Conservation (phyloP, 345 rosid genomes). For the Carallia pectinifolia region DNA sequence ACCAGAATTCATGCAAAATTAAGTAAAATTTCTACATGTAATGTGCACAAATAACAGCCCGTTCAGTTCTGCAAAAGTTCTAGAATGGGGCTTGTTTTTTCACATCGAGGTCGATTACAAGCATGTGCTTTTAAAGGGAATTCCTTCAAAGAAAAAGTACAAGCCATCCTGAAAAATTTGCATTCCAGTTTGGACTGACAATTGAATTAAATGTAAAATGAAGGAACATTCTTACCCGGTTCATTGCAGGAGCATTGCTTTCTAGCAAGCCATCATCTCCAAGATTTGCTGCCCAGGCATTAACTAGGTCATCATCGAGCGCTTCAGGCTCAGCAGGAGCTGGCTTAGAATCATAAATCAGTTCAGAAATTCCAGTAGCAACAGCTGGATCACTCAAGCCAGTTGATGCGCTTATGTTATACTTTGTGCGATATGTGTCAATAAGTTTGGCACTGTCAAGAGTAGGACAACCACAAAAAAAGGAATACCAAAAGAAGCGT, state of each 20-base stretch:
- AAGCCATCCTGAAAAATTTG: too few species aligned
- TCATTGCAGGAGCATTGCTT: constrained; percentile 90
- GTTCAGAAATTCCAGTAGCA: constrained; percentile 91
- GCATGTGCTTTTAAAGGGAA: too few species aligned
- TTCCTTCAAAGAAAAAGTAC: too few species aligned
- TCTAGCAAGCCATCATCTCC: constrained; percentile 90
- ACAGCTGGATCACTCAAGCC: constrained; percentile 91
- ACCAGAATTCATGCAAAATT: too few species aligned
- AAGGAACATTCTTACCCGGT: constrained; percentile 52
- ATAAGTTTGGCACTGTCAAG: constrained; percentile 81
- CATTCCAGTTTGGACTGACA: not conserved
- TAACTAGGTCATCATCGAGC: constrained; percentile 94
- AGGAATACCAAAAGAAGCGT: not conserved
- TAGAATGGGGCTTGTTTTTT: too few species aligned
- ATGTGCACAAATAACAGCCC: too few species aligned
- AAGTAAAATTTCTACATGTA: too few species aligned
- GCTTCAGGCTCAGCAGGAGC: constrained; percentile 65
- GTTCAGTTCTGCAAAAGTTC: too few species aligned
- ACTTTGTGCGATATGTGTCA: constrained; percentile 73
- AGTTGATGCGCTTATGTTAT: constrained; percentile 83
- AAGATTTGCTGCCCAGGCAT: constrained; percentile 99
- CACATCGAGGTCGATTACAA: too few species aligned
- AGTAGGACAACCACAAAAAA: constrained; percentile 2
- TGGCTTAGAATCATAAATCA: constrained; percentile 76
- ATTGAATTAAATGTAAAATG: not conserved